Percentiles rank a stretch among this genome's conserved stretches.
Conservation (phyloP, 2,329 filamentous ascomycete genomes). For the Trichocomaceae sp. region DNA sequence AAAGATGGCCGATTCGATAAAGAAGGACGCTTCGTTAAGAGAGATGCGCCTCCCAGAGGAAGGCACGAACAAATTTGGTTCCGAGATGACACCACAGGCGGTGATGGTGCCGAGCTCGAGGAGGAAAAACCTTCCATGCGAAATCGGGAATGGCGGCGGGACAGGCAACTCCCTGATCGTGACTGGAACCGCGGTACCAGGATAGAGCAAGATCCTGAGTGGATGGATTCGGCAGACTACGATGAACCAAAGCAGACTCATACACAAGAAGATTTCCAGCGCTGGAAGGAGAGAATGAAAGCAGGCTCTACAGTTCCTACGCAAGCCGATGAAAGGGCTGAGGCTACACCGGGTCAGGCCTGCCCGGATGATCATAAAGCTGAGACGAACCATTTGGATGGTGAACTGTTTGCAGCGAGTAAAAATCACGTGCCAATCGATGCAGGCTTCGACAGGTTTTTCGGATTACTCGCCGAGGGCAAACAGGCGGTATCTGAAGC, state of each 20-base stretch:
- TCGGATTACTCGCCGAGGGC: constrained; percentile 54
- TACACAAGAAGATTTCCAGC: constrained; percentile 86
- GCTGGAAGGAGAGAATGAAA: constrained; percentile 90
- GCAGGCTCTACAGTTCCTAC: constrained; percentile 45
- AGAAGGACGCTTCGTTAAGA: constrained; percentile 43
- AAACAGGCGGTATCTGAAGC: constrained; percentile 34
- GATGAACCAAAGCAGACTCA: constrained; percentile 64
- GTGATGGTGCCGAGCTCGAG: constrained; percentile 32
- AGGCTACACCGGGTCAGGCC: constrained; percentile 23
- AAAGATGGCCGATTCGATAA: constrained; percentile 46
- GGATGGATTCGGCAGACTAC: constrained; percentile 67
- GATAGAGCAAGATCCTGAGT: constrained; percentile 78
- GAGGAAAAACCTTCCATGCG: constrained; percentile 44
- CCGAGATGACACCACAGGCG: constrained; percentile 47
- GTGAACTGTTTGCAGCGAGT: constrained; percentile 48
- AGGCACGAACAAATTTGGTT: constrained; percentile 71
- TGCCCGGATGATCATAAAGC: constrained; percentile 26
- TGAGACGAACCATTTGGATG: constrained; percentile 37
- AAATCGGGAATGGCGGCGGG: constrained; percentile 60
- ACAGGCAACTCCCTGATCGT: constrained; percentile 42
- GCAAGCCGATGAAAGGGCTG: constrained; percentile 41
- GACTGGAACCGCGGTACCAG: constrained; percentile 48
- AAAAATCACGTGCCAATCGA: constrained; percentile 60
- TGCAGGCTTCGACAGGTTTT: constrained; percentile 69
- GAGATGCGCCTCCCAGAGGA: constrained; percentile 59